These are phyloP conservation scores for Trichosporon asahii DNA, from an alignment of 1,284 basidiomycete species.

Conservation along the genomic window DNA sequence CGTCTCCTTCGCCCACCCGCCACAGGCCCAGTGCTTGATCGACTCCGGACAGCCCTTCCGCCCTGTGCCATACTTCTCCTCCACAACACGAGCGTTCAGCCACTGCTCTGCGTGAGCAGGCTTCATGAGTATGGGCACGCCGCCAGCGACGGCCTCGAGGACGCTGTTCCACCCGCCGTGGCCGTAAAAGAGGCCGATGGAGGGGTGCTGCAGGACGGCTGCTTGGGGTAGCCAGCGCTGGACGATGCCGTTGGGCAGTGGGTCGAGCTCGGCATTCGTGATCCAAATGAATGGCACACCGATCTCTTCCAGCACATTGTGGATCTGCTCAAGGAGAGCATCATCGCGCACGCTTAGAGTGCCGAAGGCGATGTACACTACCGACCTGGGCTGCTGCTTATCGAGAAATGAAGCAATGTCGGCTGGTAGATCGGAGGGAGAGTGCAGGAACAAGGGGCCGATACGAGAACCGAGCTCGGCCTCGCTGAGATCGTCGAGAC, in stretches of 20 bases:
- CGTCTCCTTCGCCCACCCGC: neutral
- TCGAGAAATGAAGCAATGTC: neutral
- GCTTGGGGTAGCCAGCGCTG: neutral
- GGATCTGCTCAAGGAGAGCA: neutral
- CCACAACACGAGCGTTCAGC: neutral
- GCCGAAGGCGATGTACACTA: conserved; percentile 1
- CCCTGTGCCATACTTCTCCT: neutral
- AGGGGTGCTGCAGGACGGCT: neutral
- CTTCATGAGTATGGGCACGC: neutral
- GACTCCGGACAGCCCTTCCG: neutral
- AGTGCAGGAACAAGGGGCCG: neutral
- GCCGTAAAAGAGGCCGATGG: neutral
- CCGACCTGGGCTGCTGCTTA: neutral
- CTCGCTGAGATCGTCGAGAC: neutral
- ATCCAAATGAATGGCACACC: neutral
- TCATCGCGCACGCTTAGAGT: neutral
- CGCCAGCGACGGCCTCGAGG: neutral
- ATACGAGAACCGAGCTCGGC: neutral
- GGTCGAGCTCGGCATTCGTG: neutral
- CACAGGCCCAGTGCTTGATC: neutral
- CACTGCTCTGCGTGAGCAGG: neutral
- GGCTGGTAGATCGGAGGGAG: neutral
- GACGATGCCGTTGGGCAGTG: neutral
- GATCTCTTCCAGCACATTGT: neutral
- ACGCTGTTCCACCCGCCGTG: neutral